Evolutionary conservation across 2,329 filamentous ascomycete species (phyloP).

Genomic region (Curvularia spicifera): DNA sequence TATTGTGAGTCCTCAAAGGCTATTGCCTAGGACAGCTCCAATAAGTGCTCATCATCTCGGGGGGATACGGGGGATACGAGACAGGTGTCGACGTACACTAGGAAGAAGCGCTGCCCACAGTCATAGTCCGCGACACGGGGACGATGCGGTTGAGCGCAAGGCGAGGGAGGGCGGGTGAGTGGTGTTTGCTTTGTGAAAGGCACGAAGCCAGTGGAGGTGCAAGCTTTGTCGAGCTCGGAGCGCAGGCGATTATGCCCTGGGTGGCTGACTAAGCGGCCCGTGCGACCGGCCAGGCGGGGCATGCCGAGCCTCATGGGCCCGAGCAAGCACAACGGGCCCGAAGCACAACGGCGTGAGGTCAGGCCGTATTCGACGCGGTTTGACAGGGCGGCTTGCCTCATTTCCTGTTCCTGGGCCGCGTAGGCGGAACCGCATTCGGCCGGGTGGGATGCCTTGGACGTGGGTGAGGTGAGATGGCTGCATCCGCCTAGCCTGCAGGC

Average conservation of each 20-base stretch:
- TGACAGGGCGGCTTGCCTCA: constrained; percentile 8
- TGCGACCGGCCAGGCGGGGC: constrained; percentile 9
- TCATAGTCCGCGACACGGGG: constrained; percentile 14
- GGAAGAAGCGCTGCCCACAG: neutral
- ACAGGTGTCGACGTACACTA: constrained; percentile 22
- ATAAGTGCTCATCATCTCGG: constrained; percentile 68
- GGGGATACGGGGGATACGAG: constrained; percentile 6
- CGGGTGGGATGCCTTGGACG: constrained; percentile 3
- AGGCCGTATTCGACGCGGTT: neutral
- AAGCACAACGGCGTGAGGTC: constrained; percentile 3
- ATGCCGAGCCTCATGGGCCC: neutral
- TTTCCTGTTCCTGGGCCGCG: constrained; percentile 33
- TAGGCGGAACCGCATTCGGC: constrained; percentile 12
- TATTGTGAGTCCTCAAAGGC: constrained; percentile 58
- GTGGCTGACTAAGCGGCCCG: constrained; percentile 21
- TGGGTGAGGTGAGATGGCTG: constrained; percentile 10
- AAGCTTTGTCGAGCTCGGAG: constrained; percentile 19
- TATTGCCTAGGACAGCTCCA: constrained; percentile 75
- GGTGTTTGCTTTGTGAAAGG: constrained; percentile 13
- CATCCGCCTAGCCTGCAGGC: too few relatives aligned
- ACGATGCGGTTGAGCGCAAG: constrained; percentile 1
- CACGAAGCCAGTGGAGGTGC: constrained; percentile 22
- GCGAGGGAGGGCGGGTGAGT: neutral
- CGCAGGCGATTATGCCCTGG: constrained; percentile 9
- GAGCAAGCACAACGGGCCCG: neutral